Conservation (phyloP, 179 eudicot species). For the Drosera spatulata region DNA sequence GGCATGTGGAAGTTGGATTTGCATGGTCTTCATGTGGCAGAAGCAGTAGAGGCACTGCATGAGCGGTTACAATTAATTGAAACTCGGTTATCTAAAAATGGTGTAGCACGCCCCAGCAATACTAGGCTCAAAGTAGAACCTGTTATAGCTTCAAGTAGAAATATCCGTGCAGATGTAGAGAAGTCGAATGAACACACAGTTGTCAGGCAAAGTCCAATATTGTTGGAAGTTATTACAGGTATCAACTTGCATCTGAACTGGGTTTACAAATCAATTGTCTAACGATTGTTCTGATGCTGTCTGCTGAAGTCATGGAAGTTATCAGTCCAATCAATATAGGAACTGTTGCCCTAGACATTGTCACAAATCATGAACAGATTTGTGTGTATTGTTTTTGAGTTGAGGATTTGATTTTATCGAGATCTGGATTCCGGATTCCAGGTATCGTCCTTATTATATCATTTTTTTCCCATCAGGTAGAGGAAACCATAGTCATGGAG, state of each 20-base stretch:
- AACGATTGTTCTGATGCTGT: too few species aligned
- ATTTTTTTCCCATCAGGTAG: slow-evolving; percentile 35
- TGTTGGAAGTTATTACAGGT: slow-evolving; percentile 92
- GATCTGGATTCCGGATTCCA: neutral
- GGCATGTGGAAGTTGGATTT: slow-evolving; percentile 81
- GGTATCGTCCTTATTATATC: neutral
- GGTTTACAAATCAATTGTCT: too few species aligned
- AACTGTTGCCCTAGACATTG: too few species aligned
- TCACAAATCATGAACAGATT: too few species aligned
- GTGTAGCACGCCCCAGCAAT: slow-evolving; percentile 15
- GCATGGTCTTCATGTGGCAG: slow-evolving; percentile 89
- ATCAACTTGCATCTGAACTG: neutral
- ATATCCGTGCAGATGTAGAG: slow-evolving; percentile 10
- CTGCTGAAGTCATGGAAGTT: too few species aligned
- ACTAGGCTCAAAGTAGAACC: slow-evolving; percentile 8
- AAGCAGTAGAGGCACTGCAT: slow-evolving; percentile 74
- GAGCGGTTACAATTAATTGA: slow-evolving; percentile 61
- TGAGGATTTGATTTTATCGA: neutral
- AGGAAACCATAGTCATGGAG: slow-evolving; percentile 85
- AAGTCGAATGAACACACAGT: slow-evolving; percentile 20
- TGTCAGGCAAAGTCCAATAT: slow-evolving; percentile 29
- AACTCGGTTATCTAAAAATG: slow-evolving; percentile 21
- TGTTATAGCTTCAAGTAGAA: slow-evolving; percentile 15
- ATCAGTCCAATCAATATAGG: too few species aligned
- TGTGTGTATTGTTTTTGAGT: neutral